Base-by-base conservation (phyloP, 2,329 filamentous ascomycete genomes). In the Tolypocladium ophioglossoides region DNA sequence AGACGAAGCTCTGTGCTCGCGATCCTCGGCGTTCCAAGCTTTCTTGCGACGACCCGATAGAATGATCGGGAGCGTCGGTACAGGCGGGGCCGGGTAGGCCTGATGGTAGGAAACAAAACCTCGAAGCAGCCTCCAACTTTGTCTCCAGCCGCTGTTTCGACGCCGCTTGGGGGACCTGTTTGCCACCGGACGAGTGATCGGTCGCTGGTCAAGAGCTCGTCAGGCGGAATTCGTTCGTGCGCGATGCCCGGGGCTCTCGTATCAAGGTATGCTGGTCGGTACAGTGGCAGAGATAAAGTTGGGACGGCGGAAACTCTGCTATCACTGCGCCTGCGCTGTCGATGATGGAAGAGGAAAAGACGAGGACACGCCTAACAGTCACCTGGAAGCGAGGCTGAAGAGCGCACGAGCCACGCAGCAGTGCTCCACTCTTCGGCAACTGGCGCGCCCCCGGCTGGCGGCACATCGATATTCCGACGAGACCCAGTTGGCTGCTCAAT, bases 1-100 rank as follows among this genome's bases (percentile, higher is more conserved):
- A 81, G 79, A 83, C 72, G 79, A 81, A 82, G 80, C 80, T 84
- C 80, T 83, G 72, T 83, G 78, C 80, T 81, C 78, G 62, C 67
- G 66, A 65, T 68, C 69, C 63, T 64, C 59, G 55, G 50, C 58
- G 51, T 55, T 44, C 22, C 52, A 41, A 54, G 50, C 41, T 52
- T 52, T 53, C 22, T 53, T 51, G 51, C 53, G 47, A 57, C 55
- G 49, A 57, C 54, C 56, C 54, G 52, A 56, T 39, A 39, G 47
- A 38, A 54, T 40, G 51, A 53, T 55, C 52, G 54, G 50, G 52
- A 38, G 37, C 48, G 57, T 54, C 49, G 49, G 24, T 52, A 48
- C 55, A 54, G 53, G 50, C 22, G 37, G 39, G 39, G 34, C 39
- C 48, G 18, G 30, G 24, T n/a, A 51, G 41, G 39, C 53, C 49